These are phyloP conservation scores for Skeletonema marinoi DNA, from an alignment of 108 stramenopile species.

Conservation along the genomic window DNA sequence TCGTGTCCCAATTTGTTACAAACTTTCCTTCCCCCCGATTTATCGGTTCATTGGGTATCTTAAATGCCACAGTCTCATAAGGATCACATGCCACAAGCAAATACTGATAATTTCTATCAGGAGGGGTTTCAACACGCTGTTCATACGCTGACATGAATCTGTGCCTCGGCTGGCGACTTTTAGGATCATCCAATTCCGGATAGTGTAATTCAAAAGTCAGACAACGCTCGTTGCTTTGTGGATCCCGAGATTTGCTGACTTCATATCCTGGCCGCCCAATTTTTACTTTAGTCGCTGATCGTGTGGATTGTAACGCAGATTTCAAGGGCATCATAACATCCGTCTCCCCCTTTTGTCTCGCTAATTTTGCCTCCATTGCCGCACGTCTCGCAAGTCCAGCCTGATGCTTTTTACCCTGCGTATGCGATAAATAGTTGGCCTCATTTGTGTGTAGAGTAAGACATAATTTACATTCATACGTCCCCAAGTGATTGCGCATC, in stretches of 20 bases:
- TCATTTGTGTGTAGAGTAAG: conserved; percentile 98
- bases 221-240: conserved; percentile 82
- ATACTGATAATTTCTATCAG: conserved; percentile 95
- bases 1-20: conserved; percentile 94
- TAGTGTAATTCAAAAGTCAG: conserved; percentile 95
- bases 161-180: conserved; percentile 93
- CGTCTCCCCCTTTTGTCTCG: conserved; percentile 58
- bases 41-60: conserved; percentile 96
- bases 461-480: conserved; percentile 99
- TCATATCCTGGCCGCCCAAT: conserved; percentile 99
- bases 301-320: conserved; percentile 4
- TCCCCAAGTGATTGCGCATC: conserved; percentile 98
- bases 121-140: conserved; percentile 94
- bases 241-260: conserved; percentile 93
- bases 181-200: conserved; percentile 91
- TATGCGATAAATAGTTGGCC: conserved; percentile 99
- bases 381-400: conserved; percentile 90
- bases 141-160: conserved; percentile 99
- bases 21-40: conserved; percentile 93
- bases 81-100: conserved; percentile 98
- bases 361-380: conserved; percentile 79
- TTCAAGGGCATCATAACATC: conserved; percentile 42
- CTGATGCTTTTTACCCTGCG: conserved; percentile 99
- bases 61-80: conserved; percentile 99
- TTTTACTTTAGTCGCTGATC: conserved; percentile 57